Evolutionary conservation across 2,329 filamentous ascomycete genomes (phyloP), one percentile per base, ranked within the genome.

Genomic region (Cercospora citrullina): DNA sequence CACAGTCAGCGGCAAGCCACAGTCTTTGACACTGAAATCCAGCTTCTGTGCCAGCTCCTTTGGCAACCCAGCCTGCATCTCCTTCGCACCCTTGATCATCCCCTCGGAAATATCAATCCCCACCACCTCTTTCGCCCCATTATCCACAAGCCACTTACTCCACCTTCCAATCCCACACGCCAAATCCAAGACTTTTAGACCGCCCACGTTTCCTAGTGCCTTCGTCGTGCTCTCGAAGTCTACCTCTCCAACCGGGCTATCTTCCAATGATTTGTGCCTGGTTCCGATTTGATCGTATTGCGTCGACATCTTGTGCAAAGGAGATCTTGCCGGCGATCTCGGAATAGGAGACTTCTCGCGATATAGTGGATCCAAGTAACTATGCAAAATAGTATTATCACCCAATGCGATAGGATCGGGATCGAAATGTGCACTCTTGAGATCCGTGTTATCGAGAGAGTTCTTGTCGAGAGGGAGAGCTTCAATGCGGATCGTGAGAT

Each of bases 141-240:
- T 60, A 6, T 65, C 39, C 4, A 71, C n/a, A 12, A 71, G 48
- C 12, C 58, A 60, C 21, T 60, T 39, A 3, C 61, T 59, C 65
- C 67, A 69, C 14, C 65, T 57, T 14, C 70, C 65, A 8, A 68
- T 63, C 5, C 70, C 70, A 45, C 69, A 68, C 10, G 67, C 70
- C 16, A 72, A 59, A 42, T 72, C 70, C 21, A 72, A 63, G 16
- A 66, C 67, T 18, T 55, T 65, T 5, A 68, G 61, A 2, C 70
- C 70, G 10, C 55, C 58, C 53, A 71, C 61, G 45, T 69, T 28
- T 45, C 57, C 51, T 21, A 65, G 58, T 21, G 64, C 63, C 36
- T 23, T 57, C 5, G 57, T 60, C 21, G 60, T 65, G 30, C 42
- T 65, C 16, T 42, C 53, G 16, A 31, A 33, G 16, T 62, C 62